phyloP scores from a whole-genome alignment of 352 stramenopile genomes.

The Globisporangium okanoganense region DNA sequence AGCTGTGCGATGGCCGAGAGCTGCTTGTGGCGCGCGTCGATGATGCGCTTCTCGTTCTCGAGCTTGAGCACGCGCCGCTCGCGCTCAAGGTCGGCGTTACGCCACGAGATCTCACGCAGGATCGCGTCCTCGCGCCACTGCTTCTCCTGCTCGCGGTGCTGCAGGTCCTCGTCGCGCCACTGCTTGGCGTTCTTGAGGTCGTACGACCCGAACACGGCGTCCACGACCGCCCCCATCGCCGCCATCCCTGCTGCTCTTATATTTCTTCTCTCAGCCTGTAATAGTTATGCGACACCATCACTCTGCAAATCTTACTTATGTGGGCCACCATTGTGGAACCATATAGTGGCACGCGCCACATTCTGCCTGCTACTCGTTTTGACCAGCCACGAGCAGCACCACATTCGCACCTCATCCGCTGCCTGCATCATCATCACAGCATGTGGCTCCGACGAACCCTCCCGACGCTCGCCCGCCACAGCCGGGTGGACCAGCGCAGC shows the following conservation, averaged over 20 bases:
- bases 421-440: slow-evolving; percentile 8
- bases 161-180: slow-evolving; percentile 76
- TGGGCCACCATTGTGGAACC: too few species aligned
- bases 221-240: slow-evolving; percentile 56
- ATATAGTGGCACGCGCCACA: too few species aligned
- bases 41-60: slow-evolving; percentile 73
- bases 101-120: slow-evolving; percentile 59
- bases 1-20: slow-evolving; percentile 59
- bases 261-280: too few species aligned
- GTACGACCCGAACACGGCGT: slow-evolving; percentile 81
- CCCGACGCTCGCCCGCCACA: slow-evolving; percentile 38
- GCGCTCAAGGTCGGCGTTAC: slow-evolving; percentile 63
- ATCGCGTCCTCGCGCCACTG: slow-evolving; percentile 80
- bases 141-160: slow-evolving; percentile 71
- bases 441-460: slow-evolving; percentile 69
- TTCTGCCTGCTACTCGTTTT: slow-evolving; percentile 8
- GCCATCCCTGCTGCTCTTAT: too few species aligned
- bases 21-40: slow-evolving; percentile 66
- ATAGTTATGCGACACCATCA: too few species aligned
- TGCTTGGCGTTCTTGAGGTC: slow-evolving; percentile 84
- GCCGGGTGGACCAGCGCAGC: slow-evolving; percentile 22
- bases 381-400: slow-evolving; percentile 6
- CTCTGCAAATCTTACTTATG: too few species aligned
- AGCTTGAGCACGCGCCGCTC: slow-evolving; percentile 70
- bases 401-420: not conserved